Conservation (phyloP, 306 rosid species). For the Acacia acuminata region DNA sequence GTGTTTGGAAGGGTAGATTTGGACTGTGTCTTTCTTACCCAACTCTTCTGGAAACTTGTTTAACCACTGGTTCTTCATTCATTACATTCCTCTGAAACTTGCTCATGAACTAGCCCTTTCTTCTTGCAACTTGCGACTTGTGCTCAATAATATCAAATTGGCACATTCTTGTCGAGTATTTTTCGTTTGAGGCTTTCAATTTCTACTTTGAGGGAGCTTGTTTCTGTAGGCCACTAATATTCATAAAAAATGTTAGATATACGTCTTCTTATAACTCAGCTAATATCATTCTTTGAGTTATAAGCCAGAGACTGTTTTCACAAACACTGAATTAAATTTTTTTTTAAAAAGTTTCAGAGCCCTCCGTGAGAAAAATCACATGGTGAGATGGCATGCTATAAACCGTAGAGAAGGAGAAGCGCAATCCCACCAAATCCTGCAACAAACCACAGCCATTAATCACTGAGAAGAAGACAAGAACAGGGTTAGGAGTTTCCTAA, state of each 20-base stretch:
- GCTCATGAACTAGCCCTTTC: neutral
- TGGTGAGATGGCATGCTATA: constrained; percentile 33
- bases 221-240: neutral
- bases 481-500: constrained; percentile 34
- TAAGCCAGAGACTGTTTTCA: neutral
- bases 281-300: neutral
- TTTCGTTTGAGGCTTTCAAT: neutral
- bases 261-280: neutral
- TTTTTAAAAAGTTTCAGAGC: no score
- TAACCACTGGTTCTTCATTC: neutral
- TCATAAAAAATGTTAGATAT: neutral
- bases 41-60: neutral
- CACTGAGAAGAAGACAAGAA: constrained; percentile 37
- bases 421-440: constrained; percentile 39
- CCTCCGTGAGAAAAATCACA: neutral
- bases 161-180: neutral
- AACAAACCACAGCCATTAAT: constrained; percentile 59
- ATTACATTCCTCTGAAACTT: neutral
- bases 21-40: neutral
- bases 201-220: neutral
- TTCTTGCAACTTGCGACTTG: neutral
- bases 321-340: neutral
- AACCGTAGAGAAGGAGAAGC: constrained; percentile 36
- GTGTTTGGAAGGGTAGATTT: neutral
- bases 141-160: neutral